A percentile compares a stretch with the other conserved stretches of the same genome.
phyloP scores from a whole-genome alignment of 257 asterid genomes.

The Agastache rugosa region DNA sequence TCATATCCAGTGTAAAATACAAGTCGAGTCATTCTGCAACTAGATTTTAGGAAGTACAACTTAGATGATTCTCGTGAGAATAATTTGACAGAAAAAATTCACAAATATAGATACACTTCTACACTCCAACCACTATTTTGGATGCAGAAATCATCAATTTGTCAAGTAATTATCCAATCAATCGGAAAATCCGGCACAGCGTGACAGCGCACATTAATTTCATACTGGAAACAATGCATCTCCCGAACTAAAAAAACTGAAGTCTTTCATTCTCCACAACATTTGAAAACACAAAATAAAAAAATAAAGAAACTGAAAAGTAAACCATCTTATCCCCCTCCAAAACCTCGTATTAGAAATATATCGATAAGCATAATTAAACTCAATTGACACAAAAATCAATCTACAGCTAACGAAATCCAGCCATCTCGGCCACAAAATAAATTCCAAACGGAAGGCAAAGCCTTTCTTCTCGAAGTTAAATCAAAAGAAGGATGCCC shows the following conservation, averaged over 20 bases:
- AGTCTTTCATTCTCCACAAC: neutral
- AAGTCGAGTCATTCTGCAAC: slow-evolving; percentile 8
- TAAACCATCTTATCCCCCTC: slow-evolving; percentile 18
- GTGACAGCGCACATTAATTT: neutral
- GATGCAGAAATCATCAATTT: neutral
- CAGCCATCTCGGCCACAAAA: neutral
- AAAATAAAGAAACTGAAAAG: neutral
- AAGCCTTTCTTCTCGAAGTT: neutral
- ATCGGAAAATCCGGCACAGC: neutral
- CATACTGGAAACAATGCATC: neutral
- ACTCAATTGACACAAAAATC: neutral
- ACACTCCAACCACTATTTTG: neutral
- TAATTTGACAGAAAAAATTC: neutral
- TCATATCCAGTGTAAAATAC: neutral
- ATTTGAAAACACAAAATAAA: neutral
- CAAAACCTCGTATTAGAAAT: slow-evolving; percentile 2
- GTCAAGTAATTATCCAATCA: slow-evolving; percentile 17
- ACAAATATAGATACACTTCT: neutral
- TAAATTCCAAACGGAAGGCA: neutral
- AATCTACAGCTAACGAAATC: slow-evolving; percentile 2
- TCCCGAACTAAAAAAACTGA: neutral
- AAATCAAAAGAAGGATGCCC: slow-evolving; percentile 3
- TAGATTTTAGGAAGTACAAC: neutral
- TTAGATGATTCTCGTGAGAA: neutral
- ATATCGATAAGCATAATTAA: neutral